Conservation (phyloP, 169 alveolate genomes). For the Blepharisma undulans region DNA sequence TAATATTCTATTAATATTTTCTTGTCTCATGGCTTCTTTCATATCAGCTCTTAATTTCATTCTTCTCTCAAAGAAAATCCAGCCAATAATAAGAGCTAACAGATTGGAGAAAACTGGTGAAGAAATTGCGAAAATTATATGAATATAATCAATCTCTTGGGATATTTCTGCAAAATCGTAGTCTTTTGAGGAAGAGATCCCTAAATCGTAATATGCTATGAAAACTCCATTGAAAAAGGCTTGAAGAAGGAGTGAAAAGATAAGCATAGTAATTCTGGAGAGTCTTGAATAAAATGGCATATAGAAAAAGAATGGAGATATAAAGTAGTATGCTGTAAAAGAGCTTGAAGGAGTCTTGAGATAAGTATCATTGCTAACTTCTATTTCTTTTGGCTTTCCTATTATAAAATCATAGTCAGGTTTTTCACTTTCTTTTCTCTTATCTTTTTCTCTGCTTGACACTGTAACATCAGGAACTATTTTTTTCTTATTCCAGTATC, state of each 20-base stretch:
- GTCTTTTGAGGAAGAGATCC: not conserved
- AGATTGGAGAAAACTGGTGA: not conserved
- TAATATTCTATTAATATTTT: not conserved
- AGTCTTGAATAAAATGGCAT: conserved; percentile 1
- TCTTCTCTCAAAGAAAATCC: not conserved
- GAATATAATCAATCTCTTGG: not conserved
- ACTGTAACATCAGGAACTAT: not conserved
- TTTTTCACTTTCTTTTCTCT: not conserved
- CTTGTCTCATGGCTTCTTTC: not conserved
- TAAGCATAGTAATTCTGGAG: not conserved
- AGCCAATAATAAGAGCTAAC: not conserved
- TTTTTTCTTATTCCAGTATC: not conserved
- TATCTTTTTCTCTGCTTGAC: not conserved
- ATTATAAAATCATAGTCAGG: not conserved
- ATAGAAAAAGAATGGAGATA: not conserved
- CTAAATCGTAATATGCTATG: not conserved
- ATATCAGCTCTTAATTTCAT: not conserved
- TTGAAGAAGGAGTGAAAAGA: not conserved
- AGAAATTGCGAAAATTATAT: not conserved
- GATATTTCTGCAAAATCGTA: not conserved
- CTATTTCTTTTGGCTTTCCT: not conserved
- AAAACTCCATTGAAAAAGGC: not conserved
- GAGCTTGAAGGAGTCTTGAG: not conserved
- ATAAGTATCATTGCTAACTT: not conserved
- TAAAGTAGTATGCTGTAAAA: not conserved